Base-by-base conservation (phyloP, 768 basidiomycete species). In the Suillus brevipes region DNA sequence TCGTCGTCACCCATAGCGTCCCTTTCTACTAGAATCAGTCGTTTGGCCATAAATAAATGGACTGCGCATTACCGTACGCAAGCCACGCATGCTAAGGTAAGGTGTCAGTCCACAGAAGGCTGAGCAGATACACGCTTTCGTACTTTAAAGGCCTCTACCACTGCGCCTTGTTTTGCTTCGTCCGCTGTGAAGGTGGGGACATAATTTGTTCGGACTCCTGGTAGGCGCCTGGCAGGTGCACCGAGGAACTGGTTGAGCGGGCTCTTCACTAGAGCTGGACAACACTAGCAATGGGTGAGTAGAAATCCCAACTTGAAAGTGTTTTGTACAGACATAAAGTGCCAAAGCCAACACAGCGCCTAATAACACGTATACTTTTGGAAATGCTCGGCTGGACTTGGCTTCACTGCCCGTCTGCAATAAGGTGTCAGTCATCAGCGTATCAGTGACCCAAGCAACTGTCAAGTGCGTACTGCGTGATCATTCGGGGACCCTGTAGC, bases 1-100 rank as follows among this genome's bases (percentile, higher is more conserved):
- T 97, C 93, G 78, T 97, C 95, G 63, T 84, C 84, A 1, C 95
- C 95, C 87, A 94, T 95, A 2, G 95, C 95, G 74, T 97, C 88
- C 55, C 87, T 80, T 78, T 95, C 94, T 95, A 78, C 52, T 36
- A 59, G 6, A 58, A 58, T 70, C 60, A 74, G 37, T 63, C 61
- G 9, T 59, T 64, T 57, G 61, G 58, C 61, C 57, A 14, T 47
- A 9, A 60, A 23, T 40, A 58, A 8, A 55, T n/a, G 8, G 23
- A 65, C 76, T 80, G 61, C 16, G 40, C 69, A 34, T 45, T 66
- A 93, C 92, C 93, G 72, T 96, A 96, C 36, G 92, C 90, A 65
- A 71, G 74, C 93, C 94, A 96, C 28, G 93, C 92, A 76, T 94
- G 86, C 94, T 95, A 45, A 56, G 50, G 20, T 20, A 31, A 31